Percentiles rank a stretch among this genome's conserved stretches.
Evolutionary conservation across 2,329 filamentous ascomycete species (phyloP).

Genomic region (Diplocarpon rosae): DNA sequence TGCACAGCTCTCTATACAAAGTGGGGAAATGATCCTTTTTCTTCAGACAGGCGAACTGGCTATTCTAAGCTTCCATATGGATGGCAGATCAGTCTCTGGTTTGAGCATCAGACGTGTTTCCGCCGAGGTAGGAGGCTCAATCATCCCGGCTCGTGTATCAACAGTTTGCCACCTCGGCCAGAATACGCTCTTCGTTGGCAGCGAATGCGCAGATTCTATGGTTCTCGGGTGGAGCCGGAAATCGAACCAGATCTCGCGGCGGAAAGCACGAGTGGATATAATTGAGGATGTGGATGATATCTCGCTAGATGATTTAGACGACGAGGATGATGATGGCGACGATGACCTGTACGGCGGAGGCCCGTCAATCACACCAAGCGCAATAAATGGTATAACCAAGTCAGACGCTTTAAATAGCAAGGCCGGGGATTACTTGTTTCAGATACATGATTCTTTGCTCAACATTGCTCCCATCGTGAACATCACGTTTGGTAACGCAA

Average conservation of each 20-base stretch:
- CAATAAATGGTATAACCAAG: conserved; percentile 30
- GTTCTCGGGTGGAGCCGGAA: conserved; percentile 71
- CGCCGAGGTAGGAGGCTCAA: conserved; percentile 47
- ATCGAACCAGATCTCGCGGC: conserved; percentile 48
- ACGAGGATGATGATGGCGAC: conserved; percentile 40
- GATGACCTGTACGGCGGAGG: conserved; percentile 55
- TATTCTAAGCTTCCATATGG: conserved; percentile 71
- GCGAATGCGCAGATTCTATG: conserved; percentile 70
- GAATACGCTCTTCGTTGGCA: conserved; percentile 71
- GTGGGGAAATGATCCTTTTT: conserved; percentile 75
- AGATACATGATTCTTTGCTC: conserved; percentile 63
- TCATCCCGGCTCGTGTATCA: conserved; percentile 53
- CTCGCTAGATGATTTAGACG: conserved; percentile 35
- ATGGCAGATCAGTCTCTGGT: conserved; percentile 84
- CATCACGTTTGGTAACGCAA: conserved; percentile 54
- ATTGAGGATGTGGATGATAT: conserved; percentile 47
- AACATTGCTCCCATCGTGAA: conserved; percentile 74
- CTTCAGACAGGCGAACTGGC: conserved; percentile 64
- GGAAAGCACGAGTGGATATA: conserved; percentile 47
- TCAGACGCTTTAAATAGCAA: conserved; percentile 31
- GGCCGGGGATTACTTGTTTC: conserved; percentile 59
- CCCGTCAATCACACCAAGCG: conserved; percentile 28
- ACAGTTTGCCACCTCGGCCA: conserved; percentile 59
- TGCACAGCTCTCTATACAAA: conserved; percentile 64
- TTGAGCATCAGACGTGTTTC: conserved; percentile 60